Base-by-base conservation (phyloP, 495 filamentous ascomycete genomes). In the Xylaria venustula region DNA sequence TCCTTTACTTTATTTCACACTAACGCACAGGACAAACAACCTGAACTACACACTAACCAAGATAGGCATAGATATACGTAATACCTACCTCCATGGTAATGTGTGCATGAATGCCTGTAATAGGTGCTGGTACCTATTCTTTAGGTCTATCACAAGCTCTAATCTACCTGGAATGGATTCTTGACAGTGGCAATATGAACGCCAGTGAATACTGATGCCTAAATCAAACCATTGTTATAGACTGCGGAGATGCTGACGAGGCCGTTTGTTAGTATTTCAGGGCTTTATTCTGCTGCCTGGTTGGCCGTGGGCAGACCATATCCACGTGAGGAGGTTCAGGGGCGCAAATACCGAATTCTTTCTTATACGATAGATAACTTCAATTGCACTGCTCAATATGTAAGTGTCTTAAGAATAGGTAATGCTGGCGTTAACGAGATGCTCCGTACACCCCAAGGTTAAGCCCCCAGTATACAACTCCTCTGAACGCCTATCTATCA, bases 401-500 rank as follows among this genome's bases (percentile, higher is more conserved):
- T 58, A 9, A 15, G 37, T 48, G 9, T 11, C 30, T 34, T 46
- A 47, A 37, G 7, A 20, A 58, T 37, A 11, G 30, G 40, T 20
- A 15, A 17, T n/a, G 23, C 37, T 20, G 45, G 32, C 28, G 7
- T 17, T 1, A 28, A 59, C 57, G 34, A 58, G 14, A 53, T 55
- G 30, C 40, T 44, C 60, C 41, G 48, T 54, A 41, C 34, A 58
- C 28, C 46, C 17, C 23, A 42, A 36, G n/a, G n/a, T 17, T 54
- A 54, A 42, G 36, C 15, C 23, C 50, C 23, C 41, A 50, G 54
- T 58, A 58, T 58, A 51, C 56, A 58, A 58, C 32, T 58, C 56
- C 46, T 26, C 19, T 28, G 12, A 28, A 49, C 64, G 67, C 69
- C 69, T 49, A 28, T 57, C 67, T 64, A 71, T 67, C 45, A 58